Percentiles rank a stretch among this genome's conserved stretches.
phyloP scores from a whole-genome alignment of 164 flowering plant genomes.

The Berberis vulgaris region DNA sequence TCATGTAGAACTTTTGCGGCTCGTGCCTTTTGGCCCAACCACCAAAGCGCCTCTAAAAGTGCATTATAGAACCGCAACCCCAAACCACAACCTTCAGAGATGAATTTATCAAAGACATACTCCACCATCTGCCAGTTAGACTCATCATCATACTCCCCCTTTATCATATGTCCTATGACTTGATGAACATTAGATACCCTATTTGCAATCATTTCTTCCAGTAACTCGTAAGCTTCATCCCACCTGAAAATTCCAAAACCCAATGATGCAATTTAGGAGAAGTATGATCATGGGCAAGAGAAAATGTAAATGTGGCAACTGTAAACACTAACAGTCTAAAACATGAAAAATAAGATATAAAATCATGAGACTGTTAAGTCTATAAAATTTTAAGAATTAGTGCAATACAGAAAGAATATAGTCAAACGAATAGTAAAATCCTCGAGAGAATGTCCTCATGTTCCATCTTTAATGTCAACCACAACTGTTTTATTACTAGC shows the following conservation, averaged over 20 bases:
- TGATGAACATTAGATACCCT: slow-evolving; percentile 77
- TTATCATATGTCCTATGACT: slow-evolving; percentile 80
- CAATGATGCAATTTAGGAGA: not conserved
- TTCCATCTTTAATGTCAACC: not conserved
- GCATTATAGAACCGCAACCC: slow-evolving; percentile 84
- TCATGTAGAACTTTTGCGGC: slow-evolving; percentile 77
- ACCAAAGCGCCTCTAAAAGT: slow-evolving; percentile 89
- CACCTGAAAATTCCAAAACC: slow-evolving; percentile 40
- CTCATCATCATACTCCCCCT: slow-evolving; percentile 83
- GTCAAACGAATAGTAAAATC: not conserved
- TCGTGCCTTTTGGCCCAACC: slow-evolving; percentile 72
- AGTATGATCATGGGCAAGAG: not conserved
- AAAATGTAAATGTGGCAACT: not conserved
- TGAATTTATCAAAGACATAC: slow-evolving; percentile 76
- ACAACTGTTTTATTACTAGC: not conserved
- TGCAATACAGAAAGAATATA: not conserved
- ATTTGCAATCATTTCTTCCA: slow-evolving; percentile 68
- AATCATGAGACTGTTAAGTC: too few relatives aligned
- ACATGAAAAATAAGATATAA: too few relatives aligned
- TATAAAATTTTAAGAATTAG: not conserved
- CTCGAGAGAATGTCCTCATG: not conserved
- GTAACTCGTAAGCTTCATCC: slow-evolving; percentile 54
- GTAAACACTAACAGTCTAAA: too few relatives aligned
- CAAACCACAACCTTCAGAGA: slow-evolving; percentile 72
- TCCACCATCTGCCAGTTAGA: slow-evolving; percentile 97